These are phyloP conservation scores for Geotrichum australiense DNA, from an alignment of 1,139 yeast species.

Conservation along the genomic window DNA sequence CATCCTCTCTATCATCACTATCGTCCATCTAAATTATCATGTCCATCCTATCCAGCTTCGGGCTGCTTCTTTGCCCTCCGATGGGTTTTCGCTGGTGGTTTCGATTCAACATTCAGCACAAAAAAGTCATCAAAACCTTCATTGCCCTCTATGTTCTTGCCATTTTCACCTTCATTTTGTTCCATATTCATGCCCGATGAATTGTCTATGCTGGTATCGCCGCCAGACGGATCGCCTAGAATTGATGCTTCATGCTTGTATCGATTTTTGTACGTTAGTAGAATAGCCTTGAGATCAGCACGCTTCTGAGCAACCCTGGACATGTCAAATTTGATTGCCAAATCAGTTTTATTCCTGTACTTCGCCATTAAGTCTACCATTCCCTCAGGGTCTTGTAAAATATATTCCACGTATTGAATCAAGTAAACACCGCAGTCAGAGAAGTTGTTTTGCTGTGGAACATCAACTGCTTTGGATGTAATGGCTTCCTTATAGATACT, in stretches of 20 bases:
- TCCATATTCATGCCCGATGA: too few species aligned
- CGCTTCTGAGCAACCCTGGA: slow-evolving; percentile 13
- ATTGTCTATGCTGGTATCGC: too few species aligned
- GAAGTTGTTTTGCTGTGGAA: slow-evolving; percentile 81
- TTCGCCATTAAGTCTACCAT: slow-evolving; percentile 48
- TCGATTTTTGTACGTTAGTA: slow-evolving; percentile 1
- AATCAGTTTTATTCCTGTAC: background rate
- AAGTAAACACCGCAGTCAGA: slow-evolving; percentile 96
- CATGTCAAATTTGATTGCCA: slow-evolving; percentile 13
- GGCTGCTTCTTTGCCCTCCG: too few species aligned
- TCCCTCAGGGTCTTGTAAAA: slow-evolving; percentile 46
- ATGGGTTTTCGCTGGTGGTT: too few species aligned
- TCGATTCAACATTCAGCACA: too few species aligned
- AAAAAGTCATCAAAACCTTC: too few species aligned
- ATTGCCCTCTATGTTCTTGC: too few species aligned
- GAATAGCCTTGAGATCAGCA: slow-evolving; percentile 1
- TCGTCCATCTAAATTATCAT: too few species aligned
- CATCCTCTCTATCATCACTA: slow-evolving; percentile 6
- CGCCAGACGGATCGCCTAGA: too few species aligned
- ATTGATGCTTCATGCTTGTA: too few species aligned
- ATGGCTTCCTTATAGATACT: slow-evolving; percentile 42
- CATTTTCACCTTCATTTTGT: too few species aligned
- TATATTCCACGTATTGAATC: slow-evolving; percentile 65
- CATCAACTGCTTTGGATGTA: slow-evolving; percentile 44
- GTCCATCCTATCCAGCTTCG: too few species aligned